phyloP scores from a whole-genome alignment of 805 yeast genomes.

The Ogataea zsoltii region DNA sequence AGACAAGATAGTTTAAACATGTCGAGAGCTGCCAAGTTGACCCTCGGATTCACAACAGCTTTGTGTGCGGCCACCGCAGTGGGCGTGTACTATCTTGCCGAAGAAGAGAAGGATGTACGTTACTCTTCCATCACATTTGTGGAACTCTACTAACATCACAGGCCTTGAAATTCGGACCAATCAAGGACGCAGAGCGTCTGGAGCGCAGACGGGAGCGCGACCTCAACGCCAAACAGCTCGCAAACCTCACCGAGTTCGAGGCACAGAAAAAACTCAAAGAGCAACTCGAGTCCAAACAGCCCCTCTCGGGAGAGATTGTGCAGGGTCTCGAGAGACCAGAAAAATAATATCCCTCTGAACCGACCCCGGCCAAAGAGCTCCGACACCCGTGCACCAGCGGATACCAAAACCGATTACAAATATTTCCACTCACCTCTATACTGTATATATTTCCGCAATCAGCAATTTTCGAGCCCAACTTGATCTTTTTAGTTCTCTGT shows the following conservation, averaged over 20 bases:
- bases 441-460: not conserved
- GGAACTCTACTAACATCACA: constrained; percentile 14
- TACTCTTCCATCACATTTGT: not conserved
- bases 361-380: not conserved
- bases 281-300: constrained; percentile 60
- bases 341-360: not conserved
- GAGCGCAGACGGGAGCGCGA: constrained; percentile 42
- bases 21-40: constrained; percentile 81
- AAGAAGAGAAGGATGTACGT: constrained; percentile 62
- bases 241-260: constrained; percentile 66
- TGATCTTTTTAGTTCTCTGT: not conserved
- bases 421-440: not conserved
- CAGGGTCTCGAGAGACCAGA: constrained; percentile 39
- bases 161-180: constrained; percentile 80
- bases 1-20: constrained; percentile 34
- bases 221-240: constrained; percentile 41
- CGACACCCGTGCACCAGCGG: constrained; percentile 4
- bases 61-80: constrained; percentile 60
- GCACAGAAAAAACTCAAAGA: constrained; percentile 61
- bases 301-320: constrained; percentile 54
- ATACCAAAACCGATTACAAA: not conserved
- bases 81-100: constrained; percentile 72
- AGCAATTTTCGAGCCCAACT: not conserved
- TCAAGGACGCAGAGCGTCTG: constrained; percentile 73
- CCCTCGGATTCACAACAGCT: constrained; percentile 59